Evolutionary conservation across 2,329 filamentous ascomycete species (phyloP).

Genomic region (Chalara sp.): DNA sequence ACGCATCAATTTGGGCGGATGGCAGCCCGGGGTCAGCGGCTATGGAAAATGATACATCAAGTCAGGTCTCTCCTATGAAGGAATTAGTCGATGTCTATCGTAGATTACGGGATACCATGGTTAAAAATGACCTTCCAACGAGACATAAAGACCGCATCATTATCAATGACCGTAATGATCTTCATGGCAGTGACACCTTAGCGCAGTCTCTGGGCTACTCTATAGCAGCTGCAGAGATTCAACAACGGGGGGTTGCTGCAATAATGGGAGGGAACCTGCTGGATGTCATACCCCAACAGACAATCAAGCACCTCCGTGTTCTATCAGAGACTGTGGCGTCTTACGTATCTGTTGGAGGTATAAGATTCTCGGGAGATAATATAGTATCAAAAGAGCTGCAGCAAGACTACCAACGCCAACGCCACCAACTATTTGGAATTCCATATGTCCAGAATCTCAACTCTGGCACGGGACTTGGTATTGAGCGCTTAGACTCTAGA

Average conservation of each 20-base stretch:
- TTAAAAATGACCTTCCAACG: constrained; percentile 44
- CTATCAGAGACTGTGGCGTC: constrained; percentile 83
- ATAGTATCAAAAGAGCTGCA: constrained; percentile 60
- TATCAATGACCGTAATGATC: constrained; percentile 30
- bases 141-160: constrained; percentile 21
- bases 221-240: constrained; percentile 83
- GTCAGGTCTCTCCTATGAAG: constrained; percentile 33
- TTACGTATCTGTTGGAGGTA: constrained; percentile 70
- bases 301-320: constrained; percentile 79
- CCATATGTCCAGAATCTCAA: constrained; percentile 3
- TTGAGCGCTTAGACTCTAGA: constrained; percentile 29
- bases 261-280: constrained; percentile 69
- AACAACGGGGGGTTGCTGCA: constrained; percentile 77
- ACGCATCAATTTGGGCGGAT: constrained; percentile 16
- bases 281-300: constrained; percentile 77
- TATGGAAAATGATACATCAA: constrained; percentile 30
- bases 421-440: constrained; percentile 61
- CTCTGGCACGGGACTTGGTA: constrained; percentile 49
- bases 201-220: constrained; percentile 70
- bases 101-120: constrained; percentile 51
- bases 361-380: constrained; percentile 53
- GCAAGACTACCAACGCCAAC: constrained; percentile 62
- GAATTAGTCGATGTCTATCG: constrained; percentile 57
- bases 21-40: constrained; percentile 28
- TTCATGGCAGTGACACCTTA: constrained; percentile 51